Percentiles rank a stretch among this genome's conserved stretches.
phyloP scores from a whole-genome alignment of 306 rosid species.

The Dryas alaskensis region DNA sequence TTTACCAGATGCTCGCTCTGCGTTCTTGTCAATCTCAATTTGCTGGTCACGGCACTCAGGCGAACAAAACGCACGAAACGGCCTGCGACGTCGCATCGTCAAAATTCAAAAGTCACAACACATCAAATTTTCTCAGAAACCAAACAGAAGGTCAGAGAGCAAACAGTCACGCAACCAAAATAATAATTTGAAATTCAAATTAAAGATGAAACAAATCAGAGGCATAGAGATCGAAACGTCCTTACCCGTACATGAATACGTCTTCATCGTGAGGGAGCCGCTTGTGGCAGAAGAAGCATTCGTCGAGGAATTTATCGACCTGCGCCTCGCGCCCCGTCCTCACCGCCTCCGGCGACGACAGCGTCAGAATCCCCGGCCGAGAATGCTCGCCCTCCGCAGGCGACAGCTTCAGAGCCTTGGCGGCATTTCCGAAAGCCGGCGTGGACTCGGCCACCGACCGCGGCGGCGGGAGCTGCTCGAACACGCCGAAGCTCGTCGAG shows the following conservation, averaged over 20 bases:
- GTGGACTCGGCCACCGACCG: background rate
- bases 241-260: conserved; percentile 33
- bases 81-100: conserved; percentile 14
- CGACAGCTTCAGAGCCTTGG: conserved; percentile 10
- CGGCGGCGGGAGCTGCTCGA: conserved; percentile 10
- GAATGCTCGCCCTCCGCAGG: background rate
- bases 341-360: conserved; percentile 18
- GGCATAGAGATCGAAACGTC: background rate
- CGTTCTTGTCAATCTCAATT: conserved; percentile 7
- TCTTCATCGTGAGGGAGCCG: background rate
- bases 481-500: background rate
- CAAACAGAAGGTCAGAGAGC: background rate
- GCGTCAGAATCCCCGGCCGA: conserved; percentile 1
- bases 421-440: background rate
- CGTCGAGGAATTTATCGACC: conserved; percentile 14
- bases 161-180: background rate
- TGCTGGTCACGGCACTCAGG: conserved; percentile 22
- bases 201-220: background rate
- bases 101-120: background rate
- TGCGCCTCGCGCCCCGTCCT: background rate
- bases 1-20: background rate
- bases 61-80: conserved; percentile 30
- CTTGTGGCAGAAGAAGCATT: conserved; percentile 24
- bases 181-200: background rate
- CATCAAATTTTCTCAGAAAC: conserved; percentile 1